Evolutionary conservation across 2,329 filamentous ascomycete genomes (phyloP).

Genomic region (Sporothrix pseudoabietina): DNA sequence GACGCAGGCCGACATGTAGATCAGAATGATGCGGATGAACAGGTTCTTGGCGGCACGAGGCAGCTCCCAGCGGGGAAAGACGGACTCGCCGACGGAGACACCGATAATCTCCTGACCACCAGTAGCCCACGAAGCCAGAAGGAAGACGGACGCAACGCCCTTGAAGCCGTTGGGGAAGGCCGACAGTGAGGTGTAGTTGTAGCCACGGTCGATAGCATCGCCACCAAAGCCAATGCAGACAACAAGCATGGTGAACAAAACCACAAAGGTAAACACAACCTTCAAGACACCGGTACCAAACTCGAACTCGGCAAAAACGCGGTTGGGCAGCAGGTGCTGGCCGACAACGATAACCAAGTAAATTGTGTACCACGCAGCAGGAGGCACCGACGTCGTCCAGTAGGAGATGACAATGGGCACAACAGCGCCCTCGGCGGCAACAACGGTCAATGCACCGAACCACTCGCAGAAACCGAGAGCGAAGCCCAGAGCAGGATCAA

Average conservation of each 20-base stretch:
- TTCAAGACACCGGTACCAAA: slow-evolving; percentile 37
- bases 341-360: slow-evolving; percentile 36
- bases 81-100: slow-evolving; percentile 50
- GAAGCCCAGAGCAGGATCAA: slow-evolving; percentile 61
- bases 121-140: slow-evolving; percentile 73
- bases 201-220: slow-evolving; percentile 32
- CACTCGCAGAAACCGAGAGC: slow-evolving; percentile 57
- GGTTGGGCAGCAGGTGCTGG: slow-evolving; percentile 50
- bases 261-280: slow-evolving; percentile 33
- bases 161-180: slow-evolving; percentile 68
- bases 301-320: slow-evolving; percentile 48
- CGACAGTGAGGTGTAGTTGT: slow-evolving; percentile 32
- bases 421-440: slow-evolving; percentile 32
- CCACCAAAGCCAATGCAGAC: slow-evolving; percentile 32
- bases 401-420: slow-evolving; percentile 43
- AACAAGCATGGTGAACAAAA: slow-evolving; percentile 33
- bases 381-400: slow-evolving; percentile 48
- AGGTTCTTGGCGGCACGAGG: slow-evolving; percentile 32
- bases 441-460: slow-evolving; percentile 43
- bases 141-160: slow-evolving; percentile 73
- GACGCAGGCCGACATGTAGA: slow-evolving; percentile 33
- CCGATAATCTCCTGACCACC: slow-evolving; percentile 62
- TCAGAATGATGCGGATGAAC: slow-evolving; percentile 33
- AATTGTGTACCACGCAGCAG: slow-evolving; percentile 50
- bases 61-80: slow-evolving; percentile 34